These are phyloP conservation scores for Ophiocordyceps sinensis DNA, from an alignment of 2,329 filamentous ascomycete genomes.

Conservation along the genomic window DNA sequence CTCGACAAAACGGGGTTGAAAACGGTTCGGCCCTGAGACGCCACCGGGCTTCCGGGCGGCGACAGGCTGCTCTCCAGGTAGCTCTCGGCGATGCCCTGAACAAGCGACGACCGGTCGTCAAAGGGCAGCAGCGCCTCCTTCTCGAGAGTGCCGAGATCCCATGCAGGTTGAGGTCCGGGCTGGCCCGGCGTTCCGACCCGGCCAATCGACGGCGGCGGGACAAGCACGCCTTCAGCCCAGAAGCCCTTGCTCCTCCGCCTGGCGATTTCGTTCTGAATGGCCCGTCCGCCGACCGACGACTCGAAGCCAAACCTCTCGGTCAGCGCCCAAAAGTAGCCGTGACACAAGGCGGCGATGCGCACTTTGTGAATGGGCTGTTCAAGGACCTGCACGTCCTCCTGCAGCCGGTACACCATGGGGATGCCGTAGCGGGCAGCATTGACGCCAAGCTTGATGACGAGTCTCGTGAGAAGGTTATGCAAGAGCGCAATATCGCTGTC, in stretches of 20 bases:
- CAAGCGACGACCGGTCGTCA: constrained; percentile 54
- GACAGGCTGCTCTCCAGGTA: constrained; percentile 51
- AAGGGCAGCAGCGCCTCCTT: constrained; percentile 58
- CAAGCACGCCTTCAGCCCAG: constrained; percentile 62
- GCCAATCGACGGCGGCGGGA: constrained; percentile 53
- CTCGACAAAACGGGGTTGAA: constrained; percentile 44
- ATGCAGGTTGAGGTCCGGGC: constrained; percentile 26
- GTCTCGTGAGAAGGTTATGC: constrained; percentile 59
- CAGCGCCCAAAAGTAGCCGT: constrained; percentile 77
- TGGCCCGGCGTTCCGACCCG: constrained; percentile 41
- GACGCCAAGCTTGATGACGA: constrained; percentile 66
- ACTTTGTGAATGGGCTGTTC: constrained; percentile 58
- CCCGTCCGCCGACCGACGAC: constrained; percentile 49
- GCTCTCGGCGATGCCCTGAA: constrained; percentile 57
- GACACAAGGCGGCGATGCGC: constrained; percentile 68
- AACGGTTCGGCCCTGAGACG: constrained; percentile 52
- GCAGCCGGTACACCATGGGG: constrained; percentile 78
- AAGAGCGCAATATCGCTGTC: constrained; percentile 64
- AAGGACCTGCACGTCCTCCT: constrained; percentile 63
- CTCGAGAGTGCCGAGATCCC: constrained; percentile 39
- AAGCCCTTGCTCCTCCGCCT: constrained; percentile 59
- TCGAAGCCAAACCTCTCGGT: constrained; percentile 68
- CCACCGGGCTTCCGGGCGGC: constrained; percentile 54
- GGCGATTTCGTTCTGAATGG: constrained; percentile 62
- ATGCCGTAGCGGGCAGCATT: constrained; percentile 68